Base-by-base conservation (phyloP, 495 filamentous ascomycete genomes). In the Copromyces sp. region DNA sequence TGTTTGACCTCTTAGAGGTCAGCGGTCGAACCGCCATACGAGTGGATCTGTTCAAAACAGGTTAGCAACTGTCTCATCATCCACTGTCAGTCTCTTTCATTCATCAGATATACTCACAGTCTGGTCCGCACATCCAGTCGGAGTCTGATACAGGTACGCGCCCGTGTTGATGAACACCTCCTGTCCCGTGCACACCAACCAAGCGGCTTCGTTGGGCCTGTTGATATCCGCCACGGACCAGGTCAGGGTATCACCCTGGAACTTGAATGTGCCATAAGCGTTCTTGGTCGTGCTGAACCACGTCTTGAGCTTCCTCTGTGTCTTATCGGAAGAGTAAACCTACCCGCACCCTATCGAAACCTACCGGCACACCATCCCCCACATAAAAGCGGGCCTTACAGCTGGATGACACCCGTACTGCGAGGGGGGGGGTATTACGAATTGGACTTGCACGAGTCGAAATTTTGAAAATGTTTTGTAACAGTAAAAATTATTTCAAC, bases 81-180 rank as follows among this genome's bases (percentile, higher is more conserved):
- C 16, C 68, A 9, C 24, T 11, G 32, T 69, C 53, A 71, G 53
- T 20, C 9, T n/a, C 14, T 9, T 35, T 38, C 4, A 37, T 38
- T 38, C 40, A 44, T 39, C 0, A 72, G 14, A 38, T 38, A 39
- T 35, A 79, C 82, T 78, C 70, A 82, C 81, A 73, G 84, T 86
- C 77, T 86, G 80, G 80, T 87, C 86, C 68, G 78, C 79, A 79
- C 85, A 87, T 35, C 86, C 86, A 32, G 77, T 78, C 17, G 85
- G 85, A 42, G 84, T 87, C 70, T 80, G 65, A 75, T 85, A 87
- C 41, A 75, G 65, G 78, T 86, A 87, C 42, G 81, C 80, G 4
- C 86, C 85, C 61, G 86, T 77, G 70, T 87, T 87, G 71, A 86
- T 80, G 74, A 82, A 87, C 65, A 87, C 69, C 73, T 76, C 71